Percentiles rank a stretch among this genome's conserved stretches.
Conservation (phyloP, 2,329 filamentous ascomycete species). For the Hypoxylon sp. region DNA sequence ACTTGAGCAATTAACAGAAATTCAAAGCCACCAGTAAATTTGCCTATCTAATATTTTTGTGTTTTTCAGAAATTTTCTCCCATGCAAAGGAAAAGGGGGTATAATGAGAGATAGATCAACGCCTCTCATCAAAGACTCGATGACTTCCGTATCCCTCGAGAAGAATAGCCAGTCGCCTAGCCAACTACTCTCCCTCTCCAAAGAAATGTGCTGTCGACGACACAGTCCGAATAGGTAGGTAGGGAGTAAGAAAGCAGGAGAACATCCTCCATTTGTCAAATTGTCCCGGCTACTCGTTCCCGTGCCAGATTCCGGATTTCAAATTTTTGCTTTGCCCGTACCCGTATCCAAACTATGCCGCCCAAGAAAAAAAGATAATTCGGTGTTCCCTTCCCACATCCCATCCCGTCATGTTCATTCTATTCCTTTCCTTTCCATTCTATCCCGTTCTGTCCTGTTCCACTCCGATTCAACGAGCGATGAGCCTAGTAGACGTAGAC, state of each 20-base stretch:
- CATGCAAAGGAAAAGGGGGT: constrained; percentile 2
- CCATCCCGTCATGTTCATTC: neutral
- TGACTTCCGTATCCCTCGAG: neutral
- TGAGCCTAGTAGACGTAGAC: constrained; percentile 31
- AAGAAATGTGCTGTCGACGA: neutral
- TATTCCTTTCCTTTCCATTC: too few relatives aligned
- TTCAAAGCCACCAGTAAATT: neutral
- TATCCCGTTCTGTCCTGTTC: too few relatives aligned
- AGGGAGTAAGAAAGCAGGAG: neutral
- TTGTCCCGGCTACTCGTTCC: neutral
- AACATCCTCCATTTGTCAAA: constrained; percentile 2
- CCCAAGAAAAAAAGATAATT: neutral
- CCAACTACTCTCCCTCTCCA: neutral
- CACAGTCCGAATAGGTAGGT: neutral
- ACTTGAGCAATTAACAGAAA: neutral
- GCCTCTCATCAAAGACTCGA: neutral
- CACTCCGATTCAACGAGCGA: neutral
- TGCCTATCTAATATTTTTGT: constrained; percentile 19
- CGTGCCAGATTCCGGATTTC: neutral
- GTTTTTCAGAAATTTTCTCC: neutral
- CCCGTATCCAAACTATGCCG: neutral
- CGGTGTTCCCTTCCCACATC: neutral
- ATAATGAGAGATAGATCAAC: neutral
- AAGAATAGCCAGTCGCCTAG: neutral
- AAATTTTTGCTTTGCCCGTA: neutral